Percentiles rank a stretch among this genome's conserved stretches.
phyloP scores from a whole-genome alignment of 2,329 filamentous ascomycete genomes.

The Eutypa lata region DNA sequence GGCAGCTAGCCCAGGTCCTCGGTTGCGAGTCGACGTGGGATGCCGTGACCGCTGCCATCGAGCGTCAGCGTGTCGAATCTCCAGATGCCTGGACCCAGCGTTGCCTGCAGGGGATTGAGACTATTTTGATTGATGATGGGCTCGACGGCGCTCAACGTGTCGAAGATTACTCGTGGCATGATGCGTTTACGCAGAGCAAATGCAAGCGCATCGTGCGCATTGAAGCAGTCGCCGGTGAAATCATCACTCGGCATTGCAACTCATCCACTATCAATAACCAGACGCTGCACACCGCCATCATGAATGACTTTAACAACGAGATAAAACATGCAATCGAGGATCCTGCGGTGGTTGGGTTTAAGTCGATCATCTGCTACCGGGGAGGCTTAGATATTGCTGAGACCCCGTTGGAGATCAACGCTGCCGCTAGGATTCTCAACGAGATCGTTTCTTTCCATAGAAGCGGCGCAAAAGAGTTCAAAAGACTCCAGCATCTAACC shows the following conservation, averaged over 20 bases:
- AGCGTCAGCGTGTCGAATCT: slow-evolving; percentile 38
- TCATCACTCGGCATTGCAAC: slow-evolving; percentile 48
- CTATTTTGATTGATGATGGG: slow-evolving; percentile 76
- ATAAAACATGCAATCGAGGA: slow-evolving; percentile 61
- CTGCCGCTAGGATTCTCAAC: slow-evolving; percentile 39
- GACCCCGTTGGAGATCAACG: slow-evolving; percentile 22
- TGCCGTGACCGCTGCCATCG: slow-evolving; percentile 42
- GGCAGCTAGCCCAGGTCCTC: slow-evolving; percentile 64
- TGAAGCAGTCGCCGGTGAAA: slow-evolving; percentile 65
- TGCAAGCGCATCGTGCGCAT: slow-evolving; percentile 76
- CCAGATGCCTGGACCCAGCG: slow-evolving; percentile 56
- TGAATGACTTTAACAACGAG: slow-evolving; percentile 45
- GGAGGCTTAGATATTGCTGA: slow-evolving; percentile 63
- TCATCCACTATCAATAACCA: slow-evolving; percentile 35
- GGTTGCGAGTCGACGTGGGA: slow-evolving; percentile 63
- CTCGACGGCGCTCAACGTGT: slow-evolving; percentile 54
- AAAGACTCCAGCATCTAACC: slow-evolving; percentile 57
- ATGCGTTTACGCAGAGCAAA: slow-evolving; percentile 58
- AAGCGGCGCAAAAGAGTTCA: slow-evolving; percentile 31
- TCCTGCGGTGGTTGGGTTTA: slow-evolving; percentile 72
- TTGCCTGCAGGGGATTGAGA: slow-evolving; percentile 71
- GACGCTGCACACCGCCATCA: slow-evolving; percentile 40
- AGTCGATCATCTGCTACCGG: slow-evolving; percentile 79
- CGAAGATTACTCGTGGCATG: slow-evolving; percentile 62
- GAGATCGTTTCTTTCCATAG: slow-evolving; percentile 31